Evolutionary conservation across 2,329 filamentous ascomycete species (phyloP), one percentile per base, ranked within the genome.

Genomic region (Hyphodiscus sp.): DNA sequence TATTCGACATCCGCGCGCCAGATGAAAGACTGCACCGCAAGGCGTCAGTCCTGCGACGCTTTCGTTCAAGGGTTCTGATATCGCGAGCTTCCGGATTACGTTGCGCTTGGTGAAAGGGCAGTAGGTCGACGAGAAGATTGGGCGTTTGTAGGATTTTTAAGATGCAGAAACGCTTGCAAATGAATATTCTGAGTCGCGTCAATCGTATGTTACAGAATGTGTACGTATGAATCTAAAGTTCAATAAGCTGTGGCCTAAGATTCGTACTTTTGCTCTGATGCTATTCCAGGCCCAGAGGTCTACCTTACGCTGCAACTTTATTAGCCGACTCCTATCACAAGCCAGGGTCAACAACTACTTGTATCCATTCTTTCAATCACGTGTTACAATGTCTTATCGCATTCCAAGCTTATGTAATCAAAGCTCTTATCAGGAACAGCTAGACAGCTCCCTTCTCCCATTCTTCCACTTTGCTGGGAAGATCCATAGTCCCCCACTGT

Each of bases 1-100:
- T 86, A 87, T 77, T 73, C 74, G 61, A 67, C 65, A 65, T 65
- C 64, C 63, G 64, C 58, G 57, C 61, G 57, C 56, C 55, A 55
- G 54, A 63, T 54, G 49, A 56, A 62, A 51, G 54, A 61, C 60
- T 58, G 54, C 60, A 61, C 55, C 54, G 52, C 57, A 62, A 54
- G 57, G 56, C 53, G 51, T 55, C 54, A 58, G 56, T 60, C 56
- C 60, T 58, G 55, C 55, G 57, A 61, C 50, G 57, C 57, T 50
- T 50, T 48, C 58, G 47, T 47, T 29, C 51, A 50, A 49, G 51
- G 54, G 29, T 53, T 43, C 41, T 56, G 16, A 13, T 38, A 38
- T 38, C 33, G 33, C 33, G 33, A 38, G 33, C 16, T 30, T 47
- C 29, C 19, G 29, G 18, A 33, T 8, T 29, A 49, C 26, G 26